Conservation (phyloP, 1,284 basidiomycete species). For the Ganoderma lingzhi region DNA sequence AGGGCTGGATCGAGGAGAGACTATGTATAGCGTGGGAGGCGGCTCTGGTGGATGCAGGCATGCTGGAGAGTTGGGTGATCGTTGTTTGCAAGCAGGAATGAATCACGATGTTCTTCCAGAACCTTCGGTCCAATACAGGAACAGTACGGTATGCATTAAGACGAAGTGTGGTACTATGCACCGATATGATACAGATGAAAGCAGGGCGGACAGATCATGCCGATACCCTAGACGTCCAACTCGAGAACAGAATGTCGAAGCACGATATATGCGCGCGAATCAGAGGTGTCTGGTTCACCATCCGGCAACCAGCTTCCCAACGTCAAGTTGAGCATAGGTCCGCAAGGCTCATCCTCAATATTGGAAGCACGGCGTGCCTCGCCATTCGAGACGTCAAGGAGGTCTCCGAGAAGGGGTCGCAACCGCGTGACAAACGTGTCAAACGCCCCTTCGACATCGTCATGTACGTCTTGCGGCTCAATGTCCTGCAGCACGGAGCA, state of each 20-base stretch:
- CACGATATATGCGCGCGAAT: constrained; percentile 27
- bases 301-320: constrained; percentile 31
- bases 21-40: constrained; percentile 61
- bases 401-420: constrained; percentile 53
- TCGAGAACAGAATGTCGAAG: constrained; percentile 24
- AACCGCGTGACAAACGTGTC: constrained; percentile 49
- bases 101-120: background rate
- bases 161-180: background rate
- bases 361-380: constrained; percentile 23
- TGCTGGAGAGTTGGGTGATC: constrained; percentile 48
- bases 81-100: constrained; percentile 31
- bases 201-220: background rate
- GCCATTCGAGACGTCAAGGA: constrained; percentile 34
- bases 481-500: constrained; percentile 53
- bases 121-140: background rate
- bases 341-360: constrained; percentile 7
- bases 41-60: constrained; percentile 50
- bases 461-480: constrained; percentile 49
- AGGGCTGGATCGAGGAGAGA: constrained; percentile 56
- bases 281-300: constrained; percentile 20
- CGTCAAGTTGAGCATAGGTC: constrained; percentile 27
- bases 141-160: background rate
- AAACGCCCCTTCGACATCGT: constrained; percentile 47
- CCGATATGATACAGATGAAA: constrained; percentile 23
- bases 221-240: background rate